Base-by-base conservation (phyloP, 345 rosid species). In the Citrus trifoliata region DNA sequence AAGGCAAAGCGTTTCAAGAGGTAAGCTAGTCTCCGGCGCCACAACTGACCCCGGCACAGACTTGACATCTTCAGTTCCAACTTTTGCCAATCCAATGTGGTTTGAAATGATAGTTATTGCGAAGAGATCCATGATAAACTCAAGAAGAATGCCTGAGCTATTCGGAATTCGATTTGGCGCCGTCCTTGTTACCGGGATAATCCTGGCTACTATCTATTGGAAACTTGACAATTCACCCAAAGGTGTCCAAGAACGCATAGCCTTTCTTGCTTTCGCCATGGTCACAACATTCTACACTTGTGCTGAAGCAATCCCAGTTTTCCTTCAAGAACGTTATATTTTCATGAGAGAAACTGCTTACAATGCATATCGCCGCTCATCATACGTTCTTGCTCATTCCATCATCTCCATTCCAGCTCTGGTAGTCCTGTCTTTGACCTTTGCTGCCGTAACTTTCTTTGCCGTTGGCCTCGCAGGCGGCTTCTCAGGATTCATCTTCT, bases 281-380 rank as follows among this genome's bases (percentile, higher is more conserved):
- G 89, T 97, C 6, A 91, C 98, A 27, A 93, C 93, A 5, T 94
- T 92, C 95, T 96, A 94, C 91, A 94, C 97, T 18, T 96, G 98
- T 55, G 97, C 97, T 13, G 98, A 94, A 82, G 96, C 98, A 18
- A 89, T 93, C 75, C 99, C 98, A 1, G 95, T 89, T 4, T 96
- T 96, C 80, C 91, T 96, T 53, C 97, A 92, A 78, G 99, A 96
- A 74, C 85, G 97, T 10, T 92, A 94, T 88, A 93, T 95, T 69
- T 95, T 93, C 93, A 91, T 95, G 95, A 84, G 99, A 69, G 99
- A 95, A 85, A 95, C 99, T 0, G 97, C 98, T 30, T 89, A 94
- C 85, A 96, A 96, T 76, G 98, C 99, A 7, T 95, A 95, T 67
- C 83, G 99, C 0, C 83, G 99, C 12, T 95, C 95, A 1, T 95